Conservation (phyloP, 2,329 filamentous ascomycete genomes). For the Botrytis pseudocinerea region DNA sequence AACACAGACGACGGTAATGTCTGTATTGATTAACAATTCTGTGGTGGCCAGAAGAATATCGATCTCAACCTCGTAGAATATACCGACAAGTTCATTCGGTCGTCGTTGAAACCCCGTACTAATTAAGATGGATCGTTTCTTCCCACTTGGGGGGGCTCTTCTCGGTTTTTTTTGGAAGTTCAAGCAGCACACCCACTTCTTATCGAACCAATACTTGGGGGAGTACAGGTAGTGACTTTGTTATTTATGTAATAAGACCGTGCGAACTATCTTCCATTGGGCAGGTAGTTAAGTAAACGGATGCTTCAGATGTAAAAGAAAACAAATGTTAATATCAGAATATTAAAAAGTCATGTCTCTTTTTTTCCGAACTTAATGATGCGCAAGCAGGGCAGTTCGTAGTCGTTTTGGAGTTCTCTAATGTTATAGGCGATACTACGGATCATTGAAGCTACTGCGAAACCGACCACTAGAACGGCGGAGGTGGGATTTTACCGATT, state of each 20-base stretch:
- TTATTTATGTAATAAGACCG: conserved; percentile 9
- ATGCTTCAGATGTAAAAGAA: neutral
- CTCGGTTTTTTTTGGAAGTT: neutral
- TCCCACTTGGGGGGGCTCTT: neutral
- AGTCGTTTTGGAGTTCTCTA: neutral
- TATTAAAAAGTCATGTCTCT: neutral
- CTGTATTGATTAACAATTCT: neutral
- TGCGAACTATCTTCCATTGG: neutral
- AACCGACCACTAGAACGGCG: neutral
- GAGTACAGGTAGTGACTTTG: conserved; percentile 2
- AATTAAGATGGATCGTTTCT: neutral
- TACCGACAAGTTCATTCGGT: neutral
- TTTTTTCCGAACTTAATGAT: neutral
- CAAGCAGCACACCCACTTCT: neutral
- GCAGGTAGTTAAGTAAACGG: neutral
- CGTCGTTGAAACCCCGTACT: conserved; percentile 3
- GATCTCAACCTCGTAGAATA: neutral
- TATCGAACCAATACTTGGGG: neutral
- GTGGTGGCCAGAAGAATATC: neutral
- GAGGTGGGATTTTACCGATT: neutral
- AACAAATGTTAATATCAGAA: neutral
- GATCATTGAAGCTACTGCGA: neutral
- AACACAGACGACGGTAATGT: neutral
- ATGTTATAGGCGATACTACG: conserved; percentile 16
- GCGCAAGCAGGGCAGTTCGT: neutral